Evolutionary conservation across 2,329 filamentous ascomycete species (phyloP).

Genomic region (Monosporascus sp.): DNA sequence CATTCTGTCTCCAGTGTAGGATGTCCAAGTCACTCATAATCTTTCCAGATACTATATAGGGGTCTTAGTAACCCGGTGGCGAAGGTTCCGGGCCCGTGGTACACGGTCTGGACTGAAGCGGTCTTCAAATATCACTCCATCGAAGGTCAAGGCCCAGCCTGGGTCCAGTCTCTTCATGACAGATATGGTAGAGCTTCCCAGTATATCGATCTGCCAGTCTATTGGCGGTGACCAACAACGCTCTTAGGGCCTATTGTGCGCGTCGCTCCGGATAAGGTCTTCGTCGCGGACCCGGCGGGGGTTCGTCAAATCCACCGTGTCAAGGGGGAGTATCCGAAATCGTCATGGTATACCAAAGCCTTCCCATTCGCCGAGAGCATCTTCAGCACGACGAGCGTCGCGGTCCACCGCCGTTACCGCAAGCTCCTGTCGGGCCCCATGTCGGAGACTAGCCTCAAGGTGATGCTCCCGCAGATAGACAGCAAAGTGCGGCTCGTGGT

Average conservation of each 20-base stretch:
- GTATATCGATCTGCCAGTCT: too few species aligned
- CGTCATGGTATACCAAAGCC: slow-evolving; percentile 13
- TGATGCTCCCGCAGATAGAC: slow-evolving; percentile 27
- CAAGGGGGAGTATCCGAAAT: slow-evolving; percentile 20
- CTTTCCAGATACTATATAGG: slow-evolving; percentile 2
- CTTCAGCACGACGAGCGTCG: slow-evolving; percentile 34
- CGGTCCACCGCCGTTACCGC: slow-evolving; percentile 32
- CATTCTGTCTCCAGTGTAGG: neutral
- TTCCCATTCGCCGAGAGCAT: slow-evolving; percentile 19
- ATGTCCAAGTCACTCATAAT: neutral
- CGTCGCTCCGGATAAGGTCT: slow-evolving; percentile 19
- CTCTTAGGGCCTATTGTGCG: slow-evolving; percentile 23
- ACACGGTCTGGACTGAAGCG: slow-evolving; percentile 9
- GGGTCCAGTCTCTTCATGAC: slow-evolving; percentile 19
- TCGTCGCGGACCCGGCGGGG: slow-evolving; percentile 14
- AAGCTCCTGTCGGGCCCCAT: slow-evolving; percentile 34
- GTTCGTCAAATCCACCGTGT: slow-evolving; percentile 17
- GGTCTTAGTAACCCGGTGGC: slow-evolving; percentile 8
- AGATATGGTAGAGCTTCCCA: slow-evolving; percentile 18
- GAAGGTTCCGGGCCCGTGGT: slow-evolving; percentile 15
- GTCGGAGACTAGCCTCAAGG: slow-evolving; percentile 30
- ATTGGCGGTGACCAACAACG: neutral
- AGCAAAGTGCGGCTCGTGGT: slow-evolving; percentile 34
- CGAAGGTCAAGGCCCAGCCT: slow-evolving; percentile 2
- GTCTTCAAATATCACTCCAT: slow-evolving; percentile 8